Evolutionary conservation across 2,329 filamentous ascomycete species (phyloP), one percentile per base, ranked within the genome.

Genomic region (Aspergillus eucalypticola): DNA sequence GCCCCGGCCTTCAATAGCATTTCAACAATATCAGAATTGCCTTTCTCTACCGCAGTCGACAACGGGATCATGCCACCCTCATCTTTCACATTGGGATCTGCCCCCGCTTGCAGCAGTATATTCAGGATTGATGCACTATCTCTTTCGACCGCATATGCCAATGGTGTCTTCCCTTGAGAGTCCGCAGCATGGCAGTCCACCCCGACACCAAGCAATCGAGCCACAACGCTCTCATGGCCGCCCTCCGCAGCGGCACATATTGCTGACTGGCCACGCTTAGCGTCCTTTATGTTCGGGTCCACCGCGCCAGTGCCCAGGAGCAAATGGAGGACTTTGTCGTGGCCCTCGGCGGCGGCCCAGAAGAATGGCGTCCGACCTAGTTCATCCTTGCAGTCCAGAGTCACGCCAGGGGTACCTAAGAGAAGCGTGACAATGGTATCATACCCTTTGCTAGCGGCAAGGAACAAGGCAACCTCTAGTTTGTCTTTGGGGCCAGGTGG

Each of bases 361-460:
- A 62, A 65, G 39, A 71, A 62, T 8, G 69, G 63, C 13, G 59
- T 70, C 17, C 67, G 66, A 19, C 58, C 61, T 7, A 63, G 17
- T 23, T 64, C 56, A 32, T 67, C 68, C 21, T 53, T 60, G 48
- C 58, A 61, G 39, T 68, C 66, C 41, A 70, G 51, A 13, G 66
- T 61, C 56, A 69, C 62, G 8, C 65, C 64, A 6, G 67, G 66
- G 0, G 66, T 69, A 25, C 52, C 59, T n/a, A 69, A 52, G 15
- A 68, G 56, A 11, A 67, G 60, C 46, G 62, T 59, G 27, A 69
- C 67, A 27, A 69, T 66, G n/a, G 67, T 64, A 38, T 69, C 67
- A 50, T 67, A 69, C 42, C 67, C 67, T 56, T 69, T 59, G 23
- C 61, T 67, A 15, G 63, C 63, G 49, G 67, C 67, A 8, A 69